A percentile compares a stretch with the other conserved stretches of the same genome.
phyloP scores from a whole-genome alignment of 2,329 filamentous ascomycete species.

The Stemphylium vesicarium region DNA sequence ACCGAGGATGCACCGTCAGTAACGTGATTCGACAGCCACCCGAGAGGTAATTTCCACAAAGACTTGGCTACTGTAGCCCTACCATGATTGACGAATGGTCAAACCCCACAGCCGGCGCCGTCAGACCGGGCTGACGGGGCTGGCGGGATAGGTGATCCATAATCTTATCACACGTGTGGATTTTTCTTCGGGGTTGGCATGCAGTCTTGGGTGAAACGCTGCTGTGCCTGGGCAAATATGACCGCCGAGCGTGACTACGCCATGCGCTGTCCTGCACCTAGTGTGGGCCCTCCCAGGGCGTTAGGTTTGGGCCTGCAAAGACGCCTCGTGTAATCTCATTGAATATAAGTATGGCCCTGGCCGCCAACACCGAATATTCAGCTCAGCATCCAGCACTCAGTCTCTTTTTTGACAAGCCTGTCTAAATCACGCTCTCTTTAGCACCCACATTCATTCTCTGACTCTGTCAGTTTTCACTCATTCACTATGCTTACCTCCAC shows the following conservation, averaged over 20 bases:
- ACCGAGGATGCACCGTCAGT: conserved; percentile 9
- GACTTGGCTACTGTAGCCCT: conserved; percentile 19
- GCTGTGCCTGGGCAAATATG: conserved; percentile 3
- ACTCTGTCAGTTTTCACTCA: conserved; percentile 12
- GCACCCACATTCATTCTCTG: conserved; percentile 22
- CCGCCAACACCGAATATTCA: conserved; percentile 1
- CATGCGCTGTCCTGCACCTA: conserved; percentile 16
- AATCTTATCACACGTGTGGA: conserved; percentile 26
- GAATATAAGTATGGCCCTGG: conserved; percentile 20
- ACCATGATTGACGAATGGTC: conserved; percentile 16
- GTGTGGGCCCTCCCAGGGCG: conserved; percentile 13
- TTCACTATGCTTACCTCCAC: conserved; percentile 31
- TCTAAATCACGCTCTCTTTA: conserved; percentile 15
- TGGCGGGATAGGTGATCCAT: conserved; percentile 17
- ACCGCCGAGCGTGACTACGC: conserved; percentile 11
- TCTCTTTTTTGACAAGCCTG: conserved; percentile 18
- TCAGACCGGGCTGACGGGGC: conserved; percentile 14
- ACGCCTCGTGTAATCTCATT: conserved; percentile 17
- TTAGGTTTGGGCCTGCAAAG: conserved; percentile 4
- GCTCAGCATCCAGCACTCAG: conserved; percentile 1
- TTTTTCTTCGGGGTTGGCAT: conserved; percentile 16
- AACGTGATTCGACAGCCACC: conserved; percentile 17
- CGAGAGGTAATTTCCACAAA: conserved; percentile 25
- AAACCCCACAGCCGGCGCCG: conserved; percentile 15
- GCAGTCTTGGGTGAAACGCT: conserved; percentile 22